Evolutionary conservation across 805 yeast species (phyloP).

Genomic region (Nakazawaea siamensis): DNA sequence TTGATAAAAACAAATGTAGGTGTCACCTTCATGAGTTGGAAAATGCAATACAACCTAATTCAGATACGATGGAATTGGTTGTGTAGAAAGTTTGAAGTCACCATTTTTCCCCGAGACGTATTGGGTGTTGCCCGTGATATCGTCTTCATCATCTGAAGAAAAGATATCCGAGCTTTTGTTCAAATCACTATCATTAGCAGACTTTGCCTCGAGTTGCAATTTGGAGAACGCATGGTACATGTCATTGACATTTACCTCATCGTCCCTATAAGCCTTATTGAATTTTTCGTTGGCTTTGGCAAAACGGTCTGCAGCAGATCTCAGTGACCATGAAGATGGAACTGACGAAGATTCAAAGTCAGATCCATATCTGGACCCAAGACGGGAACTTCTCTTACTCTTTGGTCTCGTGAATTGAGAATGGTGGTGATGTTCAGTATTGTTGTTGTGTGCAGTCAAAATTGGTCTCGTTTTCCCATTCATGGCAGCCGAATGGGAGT

Average conservation of each 20-base stretch:
- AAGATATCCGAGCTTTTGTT: no score
- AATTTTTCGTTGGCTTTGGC: constrained; percentile 4
- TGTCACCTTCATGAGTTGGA: no score
- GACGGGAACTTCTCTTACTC: constrained; percentile 7
- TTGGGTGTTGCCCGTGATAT: neutral
- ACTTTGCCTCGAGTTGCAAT: neutral
- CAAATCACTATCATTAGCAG: constrained; percentile 6
- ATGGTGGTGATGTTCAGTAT: no score
- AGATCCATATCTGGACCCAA: neutral
- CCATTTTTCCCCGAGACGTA: neutral
- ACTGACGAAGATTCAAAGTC: constrained; percentile 9
- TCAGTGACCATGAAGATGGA: constrained; percentile 6
- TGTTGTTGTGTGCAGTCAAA: no score
- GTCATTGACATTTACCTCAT: constrained; percentile 8
- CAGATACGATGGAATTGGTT: constrained; percentile 9
- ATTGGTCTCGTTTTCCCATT: neutral
- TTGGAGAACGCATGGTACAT: constrained; percentile 11
- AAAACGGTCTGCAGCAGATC: neutral
- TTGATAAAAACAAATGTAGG: no score
- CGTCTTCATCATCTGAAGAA: constrained; percentile 5
- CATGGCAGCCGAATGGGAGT: constrained; percentile 14
- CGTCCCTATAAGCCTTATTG: constrained; percentile 2
- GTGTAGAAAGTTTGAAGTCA: constrained; percentile 2
- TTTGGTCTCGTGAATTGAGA: constrained; percentile 1
- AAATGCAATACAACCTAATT: no score